Conservation (phyloP, 192 early-diverging fungal species). For the Globomyces pollinis-pini region DNA sequence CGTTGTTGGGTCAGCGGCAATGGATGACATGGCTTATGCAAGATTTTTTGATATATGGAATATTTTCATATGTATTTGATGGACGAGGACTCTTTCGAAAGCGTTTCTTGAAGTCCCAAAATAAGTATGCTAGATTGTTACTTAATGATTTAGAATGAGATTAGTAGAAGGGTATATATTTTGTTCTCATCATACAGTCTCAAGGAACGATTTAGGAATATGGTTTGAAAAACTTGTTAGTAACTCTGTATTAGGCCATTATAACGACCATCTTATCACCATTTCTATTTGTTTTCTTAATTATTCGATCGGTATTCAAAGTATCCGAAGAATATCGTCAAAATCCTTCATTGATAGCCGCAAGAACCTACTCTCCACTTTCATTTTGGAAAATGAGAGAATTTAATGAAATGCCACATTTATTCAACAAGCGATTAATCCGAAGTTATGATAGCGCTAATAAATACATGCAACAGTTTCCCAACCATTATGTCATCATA, state of each 20-base stretch:
- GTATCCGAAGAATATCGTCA: slow-evolving; percentile 60
- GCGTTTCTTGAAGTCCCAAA: slow-evolving; percentile 66
- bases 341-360: slow-evolving; percentile 73
- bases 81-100: slow-evolving; percentile 74
- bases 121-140: slow-evolving; percentile 50
- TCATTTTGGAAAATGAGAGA: slow-evolving; percentile 93
- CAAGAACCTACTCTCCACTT: slow-evolving; percentile 74
- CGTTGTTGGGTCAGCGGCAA: slow-evolving; percentile 44
- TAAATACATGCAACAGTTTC: slow-evolving; percentile 84
- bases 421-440: slow-evolving; percentile 70
- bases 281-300: slow-evolving; percentile 71
- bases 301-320: slow-evolving; percentile 42
- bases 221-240: too few species aligned
- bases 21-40: slow-evolving; percentile 82
- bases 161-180: too few species aligned
- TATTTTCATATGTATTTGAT: slow-evolving; percentile 84
- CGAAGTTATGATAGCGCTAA: slow-evolving; percentile 65
- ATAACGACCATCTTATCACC: slow-evolving; percentile 80
- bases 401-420: slow-evolving; percentile 95
- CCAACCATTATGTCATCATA: slow-evolving; percentile 70
- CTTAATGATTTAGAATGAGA: too few species aligned
- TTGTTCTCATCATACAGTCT: slow-evolving; percentile 22
- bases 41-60: slow-evolving; percentile 84
- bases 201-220: slow-evolving; percentile 71
- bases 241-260: slow-evolving; percentile 18